Evolutionary conservation across 345 rosid genomes (phyloP).

Genomic region (Linum tenue): DNA sequence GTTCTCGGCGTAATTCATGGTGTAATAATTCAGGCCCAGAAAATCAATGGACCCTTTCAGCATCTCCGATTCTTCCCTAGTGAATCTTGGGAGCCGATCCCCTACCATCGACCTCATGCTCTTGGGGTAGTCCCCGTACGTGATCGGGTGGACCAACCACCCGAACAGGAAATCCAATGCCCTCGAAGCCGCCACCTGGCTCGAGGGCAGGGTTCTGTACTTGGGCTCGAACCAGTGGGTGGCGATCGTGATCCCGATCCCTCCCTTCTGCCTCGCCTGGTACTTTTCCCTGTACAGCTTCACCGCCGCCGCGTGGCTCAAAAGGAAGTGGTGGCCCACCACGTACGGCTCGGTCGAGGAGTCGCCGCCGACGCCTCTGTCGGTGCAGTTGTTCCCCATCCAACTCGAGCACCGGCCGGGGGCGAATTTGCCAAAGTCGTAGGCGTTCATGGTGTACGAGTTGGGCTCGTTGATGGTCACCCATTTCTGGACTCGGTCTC

Average conservation of each 20-base stretch:
- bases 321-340: slow-evolving; percentile 12
- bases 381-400: slow-evolving; percentile 11
- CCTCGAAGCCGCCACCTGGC: slow-evolving; percentile 21
- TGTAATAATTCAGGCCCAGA: slow-evolving; percentile 50
- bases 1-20: slow-evolving; percentile 29
- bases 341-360: slow-evolving; percentile 20
- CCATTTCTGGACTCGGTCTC: slow-evolving; percentile 21
- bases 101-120: slow-evolving; percentile 35
- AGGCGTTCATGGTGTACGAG: slow-evolving; percentile 7
- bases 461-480: slow-evolving; percentile 20
- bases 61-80: slow-evolving; percentile 30
- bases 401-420: slow-evolving; percentile 20
- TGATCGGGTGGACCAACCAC: slow-evolving; percentile 29
- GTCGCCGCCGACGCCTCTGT: neutral
- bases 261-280: slow-evolving; percentile 23
- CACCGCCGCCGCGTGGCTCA: slow-evolving; percentile 15
- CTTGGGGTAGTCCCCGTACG: slow-evolving; percentile 49
- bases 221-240: slow-evolving; percentile 29
- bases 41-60: slow-evolving; percentile 48
- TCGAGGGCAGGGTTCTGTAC: slow-evolving; percentile 12
- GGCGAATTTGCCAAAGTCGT: slow-evolving; percentile 8
- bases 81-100: slow-evolving; percentile 46
- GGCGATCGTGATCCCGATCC: slow-evolving; percentile 22
- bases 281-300: slow-evolving; percentile 15
- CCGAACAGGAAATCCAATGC: slow-evolving; percentile 41